phyloP scores from a whole-genome alignment of 306 rosid species.

The Glycine tomentella region DNA sequence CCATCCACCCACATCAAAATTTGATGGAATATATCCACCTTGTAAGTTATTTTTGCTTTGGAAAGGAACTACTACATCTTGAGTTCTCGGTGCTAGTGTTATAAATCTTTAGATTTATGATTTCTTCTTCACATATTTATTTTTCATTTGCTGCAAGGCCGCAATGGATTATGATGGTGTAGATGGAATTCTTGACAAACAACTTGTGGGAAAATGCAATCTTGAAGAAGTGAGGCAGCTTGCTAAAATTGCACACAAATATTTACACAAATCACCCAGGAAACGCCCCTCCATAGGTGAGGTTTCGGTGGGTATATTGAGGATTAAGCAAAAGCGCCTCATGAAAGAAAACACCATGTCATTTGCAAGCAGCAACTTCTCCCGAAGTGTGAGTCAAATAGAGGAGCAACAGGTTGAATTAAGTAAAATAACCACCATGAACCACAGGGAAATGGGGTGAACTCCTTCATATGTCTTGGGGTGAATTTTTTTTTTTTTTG shows the following conservation, averaged over 20 bases:
- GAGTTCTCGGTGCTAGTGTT: neutral
- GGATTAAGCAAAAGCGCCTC: conserved; percentile 66
- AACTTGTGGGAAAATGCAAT: conserved; percentile 66
- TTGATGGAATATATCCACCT: conserved; percentile 74
- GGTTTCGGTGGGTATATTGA: conserved; percentile 68
- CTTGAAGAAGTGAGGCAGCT: conserved; percentile 70
- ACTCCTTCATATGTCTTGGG: neutral
- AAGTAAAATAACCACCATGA: conserved; percentile 50
- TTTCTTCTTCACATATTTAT: neutral
- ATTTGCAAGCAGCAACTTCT: conserved; percentile 56
- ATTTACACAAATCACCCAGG: conserved; percentile 63
- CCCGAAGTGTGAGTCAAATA: conserved; percentile 65
- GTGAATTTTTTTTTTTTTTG: neutral
- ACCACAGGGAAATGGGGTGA: conserved; percentile 30
- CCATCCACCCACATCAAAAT: conserved; percentile 85
- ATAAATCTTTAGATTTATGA: neutral
- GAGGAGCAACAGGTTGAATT: conserved; percentile 78
- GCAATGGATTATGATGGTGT: conserved; percentile 76
- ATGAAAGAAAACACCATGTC: conserved; percentile 68
- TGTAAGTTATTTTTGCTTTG: conserved; percentile 57
- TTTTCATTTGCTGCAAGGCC: conserved; percentile 53
- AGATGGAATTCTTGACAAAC: conserved; percentile 74
- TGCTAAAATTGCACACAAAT: conserved; percentile 71
- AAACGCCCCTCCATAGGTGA: conserved; percentile 71
- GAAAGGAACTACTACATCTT: neutral